Percentiles rank a stretch among this genome's conserved stretches.
Evolutionary conservation across 2,329 filamentous ascomycete species (phyloP).

Genomic region (Thielaviopsis cerberus): DNA sequence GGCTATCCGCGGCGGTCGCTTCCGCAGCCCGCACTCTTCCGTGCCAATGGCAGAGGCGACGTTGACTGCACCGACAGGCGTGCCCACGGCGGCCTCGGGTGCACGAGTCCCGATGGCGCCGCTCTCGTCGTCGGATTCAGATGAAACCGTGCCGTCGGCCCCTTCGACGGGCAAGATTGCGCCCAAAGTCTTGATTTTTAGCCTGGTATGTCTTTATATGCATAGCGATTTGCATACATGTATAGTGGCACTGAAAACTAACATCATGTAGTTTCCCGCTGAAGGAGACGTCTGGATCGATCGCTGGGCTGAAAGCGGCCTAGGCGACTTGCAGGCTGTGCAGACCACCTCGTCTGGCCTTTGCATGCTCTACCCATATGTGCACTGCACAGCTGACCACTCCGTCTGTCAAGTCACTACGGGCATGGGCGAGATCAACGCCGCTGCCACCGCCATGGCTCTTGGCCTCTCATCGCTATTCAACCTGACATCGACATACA

Average conservation of each 20-base stretch:
- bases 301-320: slow-evolving; percentile 25
- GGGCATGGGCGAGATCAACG: slow-evolving; percentile 57
- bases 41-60: not conserved
- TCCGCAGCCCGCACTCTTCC: not conserved
- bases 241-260: not conserved
- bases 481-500: slow-evolving; percentile 49
- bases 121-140: not conserved
- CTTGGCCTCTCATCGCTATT: slow-evolving; percentile 43
- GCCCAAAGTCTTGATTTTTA: slow-evolving; percentile 44
- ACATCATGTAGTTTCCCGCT: slow-evolving; percentile 32
- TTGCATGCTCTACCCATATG: slow-evolving; percentile 44
- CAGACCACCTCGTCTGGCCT: slow-evolving; percentile 43
- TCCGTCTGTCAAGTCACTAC: slow-evolving; percentile 50
- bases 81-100: not conserved
- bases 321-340: slow-evolving; percentile 36
- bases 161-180: slow-evolving; percentile 19
- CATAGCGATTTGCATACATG: not conserved
- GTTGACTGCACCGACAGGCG: not conserved
- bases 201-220: slow-evolving; percentile 30
- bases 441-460: slow-evolving; percentile 45
- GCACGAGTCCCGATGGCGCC: not conserved
- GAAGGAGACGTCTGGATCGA: slow-evolving; percentile 45
- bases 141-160: not conserved
- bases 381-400: slow-evolving; percentile 42
- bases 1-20: not conserved